Evolutionary conservation across 805 yeast genomes (phyloP), one percentile per base, ranked within the genome.

Genomic region (Yamadazyma takamatsuzukensis): DNA sequence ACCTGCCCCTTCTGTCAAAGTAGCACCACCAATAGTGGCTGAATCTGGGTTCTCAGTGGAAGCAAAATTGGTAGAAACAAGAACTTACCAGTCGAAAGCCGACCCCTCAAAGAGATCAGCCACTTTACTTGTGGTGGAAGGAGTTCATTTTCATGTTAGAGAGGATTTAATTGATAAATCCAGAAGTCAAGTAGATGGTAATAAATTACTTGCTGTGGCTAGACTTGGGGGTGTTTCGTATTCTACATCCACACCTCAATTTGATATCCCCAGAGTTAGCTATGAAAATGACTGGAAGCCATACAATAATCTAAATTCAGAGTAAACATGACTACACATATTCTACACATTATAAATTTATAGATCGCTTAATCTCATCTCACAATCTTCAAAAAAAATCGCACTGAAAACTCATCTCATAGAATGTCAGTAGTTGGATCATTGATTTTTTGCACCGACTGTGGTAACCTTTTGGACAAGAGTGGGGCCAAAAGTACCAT

Each of bases 381-480:
- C n/a, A n/a, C n/a, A n/a, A n/a, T n/a, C n/a, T n/a, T n/a, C n/a
- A n/a, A n/a, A n/a, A n/a, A n/a, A n/a, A n/a, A 19, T 19, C 21
- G 21, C 21, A 9, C 8, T n/a, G n/a, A n/a, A 9, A 23, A 6
- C 28, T 23, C 32, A 30, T 30, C 34, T 30, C 34, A 30, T 27
- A 21, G 6, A 6, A 90, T 93, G 98, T 86, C 96, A 37, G 95
- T 79, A 12, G 96, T 93, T 25, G 99, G 98, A 11, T 84, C 96
- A 30, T 75, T 93, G 50, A 90, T 93, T 38, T 93, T 93, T 61
- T 93, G 99, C 59, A 72, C 80, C 8, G 85, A 80, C 46, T 93
- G 99, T 61, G 99, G 99, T 48, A 86, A 83, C 51, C 69, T 93
- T 34, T 68, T 93, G 39, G 95, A 86, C 54, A 71, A 87, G 7